Conservation (phyloP, 139 green algal genomes). For the Mesostigma viride region DNA sequence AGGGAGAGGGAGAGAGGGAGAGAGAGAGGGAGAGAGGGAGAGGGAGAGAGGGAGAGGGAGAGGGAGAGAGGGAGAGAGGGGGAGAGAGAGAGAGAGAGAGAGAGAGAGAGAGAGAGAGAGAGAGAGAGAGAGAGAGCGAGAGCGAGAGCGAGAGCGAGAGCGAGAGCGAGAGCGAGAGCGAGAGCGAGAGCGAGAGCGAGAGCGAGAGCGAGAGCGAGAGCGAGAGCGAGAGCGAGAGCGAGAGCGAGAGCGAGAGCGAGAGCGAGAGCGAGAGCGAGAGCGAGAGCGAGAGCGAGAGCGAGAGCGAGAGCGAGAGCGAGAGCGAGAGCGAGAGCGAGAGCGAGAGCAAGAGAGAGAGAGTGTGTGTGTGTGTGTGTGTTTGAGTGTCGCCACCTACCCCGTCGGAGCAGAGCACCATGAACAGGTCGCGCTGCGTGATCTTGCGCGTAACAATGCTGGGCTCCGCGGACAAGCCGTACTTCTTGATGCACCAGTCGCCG, state of each 20-base stretch:
- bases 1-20: not conserved
- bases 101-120: slow-evolving; percentile 5
- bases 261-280: not conserved
- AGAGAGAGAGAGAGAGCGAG: slow-evolving; percentile 2
- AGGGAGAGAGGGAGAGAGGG: not conserved
- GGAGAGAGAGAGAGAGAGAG: slow-evolving; percentile 2
- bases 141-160: not conserved
- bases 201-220: not conserved
- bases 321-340: not conserved
- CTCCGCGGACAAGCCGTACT: not conserved
- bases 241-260: not conserved
- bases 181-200: not conserved
- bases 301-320: not conserved
- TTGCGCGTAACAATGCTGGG: not conserved
- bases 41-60: not conserved
- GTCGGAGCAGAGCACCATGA: not conserved
- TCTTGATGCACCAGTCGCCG: not conserved
- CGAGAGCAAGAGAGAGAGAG: not conserved
- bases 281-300: not conserved
- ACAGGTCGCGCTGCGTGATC: not conserved
- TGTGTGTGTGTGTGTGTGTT: too few species aligned
- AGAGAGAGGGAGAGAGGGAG: not conserved
- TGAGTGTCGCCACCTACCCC: too few species aligned
- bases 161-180: not conserved
- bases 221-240: not conserved